Evolutionary conservation across 306 rosid genomes (phyloP).

Genomic region (Lathyrus aphaca): DNA sequence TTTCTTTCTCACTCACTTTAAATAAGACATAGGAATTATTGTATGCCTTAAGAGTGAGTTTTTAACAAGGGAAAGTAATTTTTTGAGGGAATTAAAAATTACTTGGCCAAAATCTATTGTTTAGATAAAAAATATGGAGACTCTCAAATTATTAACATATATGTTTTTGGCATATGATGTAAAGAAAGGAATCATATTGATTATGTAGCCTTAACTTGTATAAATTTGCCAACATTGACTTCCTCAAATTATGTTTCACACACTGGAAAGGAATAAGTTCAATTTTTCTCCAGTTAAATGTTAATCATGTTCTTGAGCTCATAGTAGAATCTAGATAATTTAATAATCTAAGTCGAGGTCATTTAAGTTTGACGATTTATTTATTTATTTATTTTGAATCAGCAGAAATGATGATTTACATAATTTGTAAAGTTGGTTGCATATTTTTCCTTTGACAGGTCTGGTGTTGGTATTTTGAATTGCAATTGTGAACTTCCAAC

Average conservation of each 20-base stretch:
- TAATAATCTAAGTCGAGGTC: neutral
- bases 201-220: neutral
- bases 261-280: neutral
- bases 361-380: neutral
- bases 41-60: neutral
- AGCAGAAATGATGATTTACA: neutral
- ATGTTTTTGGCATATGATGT: slow-evolving; percentile 1
- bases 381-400: neutral
- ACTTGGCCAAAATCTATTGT: too few relatives aligned
- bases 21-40: neutral
- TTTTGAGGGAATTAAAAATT: too few relatives aligned
- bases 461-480: slow-evolving; percentile 7
- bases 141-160: too few relatives aligned
- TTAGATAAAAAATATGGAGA: too few relatives aligned
- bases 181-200: neutral
- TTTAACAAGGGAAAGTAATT: too few relatives aligned
- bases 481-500: slow-evolving; percentile 18
- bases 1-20: slow-evolving; percentile 2
- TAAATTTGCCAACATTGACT: neutral
- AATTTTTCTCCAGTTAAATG: neutral
- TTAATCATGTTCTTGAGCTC: neutral
- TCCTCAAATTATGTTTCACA: neutral
- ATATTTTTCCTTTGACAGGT: slow-evolving; percentile 1
- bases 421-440: neutral
- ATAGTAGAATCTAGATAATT: neutral